Conservation (phyloP, 192 early-diverging fungal genomes). For the Rhizoclosmatium sp. region DNA sequence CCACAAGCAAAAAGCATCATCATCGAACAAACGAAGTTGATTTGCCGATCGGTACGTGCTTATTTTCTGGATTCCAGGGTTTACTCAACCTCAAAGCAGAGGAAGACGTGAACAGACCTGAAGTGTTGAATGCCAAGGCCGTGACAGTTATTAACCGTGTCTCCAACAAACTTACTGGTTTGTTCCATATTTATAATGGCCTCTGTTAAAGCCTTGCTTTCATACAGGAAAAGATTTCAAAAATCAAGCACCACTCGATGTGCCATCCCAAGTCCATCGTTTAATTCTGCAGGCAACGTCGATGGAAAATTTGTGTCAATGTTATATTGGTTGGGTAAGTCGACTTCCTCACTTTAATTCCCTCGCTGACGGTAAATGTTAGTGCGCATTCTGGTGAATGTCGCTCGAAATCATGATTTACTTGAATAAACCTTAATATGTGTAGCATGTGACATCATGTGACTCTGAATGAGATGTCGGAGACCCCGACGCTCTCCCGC, state of each 20-base stretch:
- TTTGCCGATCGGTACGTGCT: slow-evolving; percentile 1
- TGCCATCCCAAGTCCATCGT: slow-evolving; percentile 85
- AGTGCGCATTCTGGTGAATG: slow-evolving; percentile 33
- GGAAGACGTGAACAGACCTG: slow-evolving; percentile 59
- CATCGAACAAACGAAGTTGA: slow-evolving; percentile 21
- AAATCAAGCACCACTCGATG: slow-evolving; percentile 76
- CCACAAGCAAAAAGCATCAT: slow-evolving; percentile 24
- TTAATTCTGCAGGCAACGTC: slow-evolving; percentile 90
- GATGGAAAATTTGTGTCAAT: slow-evolving; percentile 87
- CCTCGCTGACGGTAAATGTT: not conserved
- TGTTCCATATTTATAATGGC: not conserved
- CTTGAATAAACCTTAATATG: not conserved
- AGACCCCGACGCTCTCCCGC: too few species aligned
- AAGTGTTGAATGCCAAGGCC: slow-evolving; percentile 79
- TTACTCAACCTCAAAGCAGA: slow-evolving; percentile 47
- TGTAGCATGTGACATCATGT: too few species aligned
- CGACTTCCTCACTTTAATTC: not conserved
- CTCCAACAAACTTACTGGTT: slow-evolving; percentile 89
- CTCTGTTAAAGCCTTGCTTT: not conserved
- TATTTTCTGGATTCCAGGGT: not conserved
- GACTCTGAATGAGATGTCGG: too few species aligned
- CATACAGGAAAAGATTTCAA: slow-evolving; percentile 87
- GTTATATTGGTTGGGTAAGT: slow-evolving; percentile 44
- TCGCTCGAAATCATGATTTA: not conserved
- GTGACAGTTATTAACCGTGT: slow-evolving; percentile 87